phyloP scores from a whole-genome alignment of 176 grass and related monocot species.

The Hsuehochloa calcarea region DNA sequence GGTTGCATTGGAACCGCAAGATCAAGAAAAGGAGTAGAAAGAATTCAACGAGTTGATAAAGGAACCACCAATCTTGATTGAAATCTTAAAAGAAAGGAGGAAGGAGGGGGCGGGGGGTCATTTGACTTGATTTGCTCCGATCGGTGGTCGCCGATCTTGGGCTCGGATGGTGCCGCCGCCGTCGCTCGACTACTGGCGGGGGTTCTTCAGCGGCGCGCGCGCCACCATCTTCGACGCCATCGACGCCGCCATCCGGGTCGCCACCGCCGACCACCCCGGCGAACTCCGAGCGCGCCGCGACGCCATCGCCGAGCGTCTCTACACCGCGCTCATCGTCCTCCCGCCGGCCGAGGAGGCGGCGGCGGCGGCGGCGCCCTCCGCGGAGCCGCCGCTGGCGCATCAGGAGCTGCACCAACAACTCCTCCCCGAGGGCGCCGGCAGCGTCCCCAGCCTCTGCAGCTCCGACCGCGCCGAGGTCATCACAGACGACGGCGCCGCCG shows the following conservation, averaged over 20 bases:
- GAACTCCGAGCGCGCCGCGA: constrained; percentile 50
- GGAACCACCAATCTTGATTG: neutral
- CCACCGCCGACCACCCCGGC: constrained; percentile 52
- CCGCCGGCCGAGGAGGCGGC: neutral
- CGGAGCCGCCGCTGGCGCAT: neutral
- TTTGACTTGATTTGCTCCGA: neutral
- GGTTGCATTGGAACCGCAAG: neutral
- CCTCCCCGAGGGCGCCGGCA: constrained; percentile 27
- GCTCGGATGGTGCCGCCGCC: constrained; percentile 31
- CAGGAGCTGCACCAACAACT: neutral
- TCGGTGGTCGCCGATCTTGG: constrained; percentile 13
- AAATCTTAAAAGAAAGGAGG: neutral
- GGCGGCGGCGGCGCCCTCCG: neutral
- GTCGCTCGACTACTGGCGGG: constrained; percentile 66
- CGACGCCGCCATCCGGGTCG: constrained; percentile 54
- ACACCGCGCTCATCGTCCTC: constrained; percentile 36
- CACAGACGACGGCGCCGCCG: constrained; percentile 28
- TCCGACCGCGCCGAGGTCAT: constrained; percentile 46
- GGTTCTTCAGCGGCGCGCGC: constrained; percentile 56
- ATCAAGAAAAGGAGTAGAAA: neutral
- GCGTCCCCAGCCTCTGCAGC: constrained; percentile 61
- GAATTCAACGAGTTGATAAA: neutral
- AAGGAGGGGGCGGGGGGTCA: neutral
- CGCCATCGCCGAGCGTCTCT: constrained; percentile 58
- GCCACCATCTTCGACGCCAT: constrained; percentile 57